Base-by-base conservation (phyloP, 2,329 filamentous ascomycete genomes). In the Fusarium siculi region DNA sequence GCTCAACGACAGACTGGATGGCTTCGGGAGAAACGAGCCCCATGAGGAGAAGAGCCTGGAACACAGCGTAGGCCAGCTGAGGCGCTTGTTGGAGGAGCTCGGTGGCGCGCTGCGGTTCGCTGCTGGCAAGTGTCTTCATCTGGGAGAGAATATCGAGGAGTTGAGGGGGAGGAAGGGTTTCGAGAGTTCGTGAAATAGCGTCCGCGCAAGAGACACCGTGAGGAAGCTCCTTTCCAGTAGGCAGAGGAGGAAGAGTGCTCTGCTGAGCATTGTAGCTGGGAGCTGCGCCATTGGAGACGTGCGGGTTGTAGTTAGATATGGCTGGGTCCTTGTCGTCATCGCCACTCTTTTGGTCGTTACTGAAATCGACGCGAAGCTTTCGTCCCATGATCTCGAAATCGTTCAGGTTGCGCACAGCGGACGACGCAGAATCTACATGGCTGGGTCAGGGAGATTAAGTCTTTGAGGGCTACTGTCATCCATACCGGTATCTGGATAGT, bases 381-480 rank as follows among this genome's bases (percentile, higher is more conserved):
- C 96, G 91, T 62, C 95, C 95, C 92, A 97, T 97, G 80, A 98
- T 91, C 81, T 98, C 96, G 84, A 94, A 92, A 82, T 97, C 95
- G 84, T 98, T 97, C 58, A 98, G 86, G 80, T 99, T 98, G 76
- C 96, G 92, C 53, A 98, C 96, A 5, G 96, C 96, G 5, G 95
- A 97, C 42, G 96, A 94, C 37, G 96, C 96, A 32, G 95, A 92
- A 77, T 92, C 90, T 91, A 44, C 14, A 39, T 32, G 19, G 9
- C 10, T 39, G 9, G 9, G 63, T 79, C 55, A 81, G 76, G 61
- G 28, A 37, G 5, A 46, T 32, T 30, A 25, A 18, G 25, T n/a
- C 23, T 36, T 23, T 19, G 36, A 34, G 21, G 9, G 44, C n/a
- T 12, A 8, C 25, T 28, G 21, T 14, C 23, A 49, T 67, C 82